Percentiles rank a stretch among this genome's conserved stretches.
These are phyloP conservation scores for Lenwebbia sp. DNA, from an alignment of 345 rosid genomes.

Conservation along the genomic window DNA sequence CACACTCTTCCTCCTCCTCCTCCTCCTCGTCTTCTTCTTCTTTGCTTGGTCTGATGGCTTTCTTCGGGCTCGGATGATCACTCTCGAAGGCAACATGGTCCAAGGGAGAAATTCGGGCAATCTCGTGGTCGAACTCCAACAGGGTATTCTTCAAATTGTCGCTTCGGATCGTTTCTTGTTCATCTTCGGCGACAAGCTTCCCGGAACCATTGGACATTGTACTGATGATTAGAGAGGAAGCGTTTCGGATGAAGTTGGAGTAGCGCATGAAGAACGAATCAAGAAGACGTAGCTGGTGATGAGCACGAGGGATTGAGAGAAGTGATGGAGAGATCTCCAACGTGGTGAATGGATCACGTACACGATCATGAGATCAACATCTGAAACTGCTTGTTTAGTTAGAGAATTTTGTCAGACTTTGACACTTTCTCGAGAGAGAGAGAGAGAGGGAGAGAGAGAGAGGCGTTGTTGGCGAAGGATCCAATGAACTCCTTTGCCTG, in stretches of 20 bases:
- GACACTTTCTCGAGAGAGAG: neutral
- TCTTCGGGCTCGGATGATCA: neutral
- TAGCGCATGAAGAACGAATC: neutral
- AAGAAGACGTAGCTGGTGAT: neutral
- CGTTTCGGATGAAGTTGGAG: neutral
- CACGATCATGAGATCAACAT: neutral
- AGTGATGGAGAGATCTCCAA: neutral
- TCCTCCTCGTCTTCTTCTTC: neutral
- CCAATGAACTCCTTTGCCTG: neutral
- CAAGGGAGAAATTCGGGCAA: neutral
- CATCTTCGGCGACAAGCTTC: neutral
- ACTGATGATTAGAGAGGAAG: neutral
- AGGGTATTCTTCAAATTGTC: neutral
- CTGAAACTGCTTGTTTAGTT: neutral
- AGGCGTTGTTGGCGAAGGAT: neutral
- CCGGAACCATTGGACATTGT: neutral
- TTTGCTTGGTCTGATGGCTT: neutral
- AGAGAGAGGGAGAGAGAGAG: neutral
- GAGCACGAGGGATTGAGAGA: neutral
- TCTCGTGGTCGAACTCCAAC: neutral
- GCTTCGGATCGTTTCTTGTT: neutral
- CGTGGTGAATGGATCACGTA: neutral
- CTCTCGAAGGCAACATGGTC: neutral
- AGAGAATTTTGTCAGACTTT: neutral
- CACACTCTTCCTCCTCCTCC: neutral